Base-by-base conservation (phyloP, 805 yeast species). In the Naumovozyma baii region DNA sequence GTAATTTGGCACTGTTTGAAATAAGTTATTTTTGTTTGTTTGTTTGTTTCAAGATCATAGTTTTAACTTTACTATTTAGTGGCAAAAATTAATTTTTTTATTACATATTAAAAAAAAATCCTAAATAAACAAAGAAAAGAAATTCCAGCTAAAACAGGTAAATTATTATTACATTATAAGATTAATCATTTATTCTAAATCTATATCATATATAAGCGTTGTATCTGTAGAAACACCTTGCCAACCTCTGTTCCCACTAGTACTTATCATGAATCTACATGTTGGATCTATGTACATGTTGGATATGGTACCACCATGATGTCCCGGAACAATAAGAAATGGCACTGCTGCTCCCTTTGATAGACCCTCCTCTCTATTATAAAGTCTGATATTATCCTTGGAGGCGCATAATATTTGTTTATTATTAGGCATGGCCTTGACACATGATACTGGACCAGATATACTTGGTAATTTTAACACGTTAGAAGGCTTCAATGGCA, bases 191-290 rank as follows among this genome's bases (percentile, higher is more conserved):
- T 44, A 61, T 16, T 54, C 58, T 25, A 74, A 61, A 39, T 78
- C 78, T 25, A 88, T 80, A 48, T 85, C 94, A 57, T 88, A 90
- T 18, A 86, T 69, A 49, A 87, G 70, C 8, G 83, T 83, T n/a
- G 78, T 73, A 42, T 87, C 96, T 1, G 92, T 80, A 18, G 81
- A 73, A 29, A 69, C 65, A 3, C 94, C 87, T 49, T 81, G 87
- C 96, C 96, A 90, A 4, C 98, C 98, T 52, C 96, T 73, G 46
- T 83, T 85, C 8, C 98, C 98, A 57, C 94, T 82, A 1, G 96
- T 80, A 52, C 95, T 81, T 4, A 90, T 73, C 80, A 92, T 70
- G 58, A 83, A 92, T 45, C 92, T 65, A 31, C 94, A 85, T 2
- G 92, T 81, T 22, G 90, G 90, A 59, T 90, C 97, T 17, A 88